Percentiles rank a stretch among this genome's conserved stretches.
Evolutionary conservation across 2,329 filamentous ascomycete species (phyloP).

Genomic region (Trichothecium roseum): DNA sequence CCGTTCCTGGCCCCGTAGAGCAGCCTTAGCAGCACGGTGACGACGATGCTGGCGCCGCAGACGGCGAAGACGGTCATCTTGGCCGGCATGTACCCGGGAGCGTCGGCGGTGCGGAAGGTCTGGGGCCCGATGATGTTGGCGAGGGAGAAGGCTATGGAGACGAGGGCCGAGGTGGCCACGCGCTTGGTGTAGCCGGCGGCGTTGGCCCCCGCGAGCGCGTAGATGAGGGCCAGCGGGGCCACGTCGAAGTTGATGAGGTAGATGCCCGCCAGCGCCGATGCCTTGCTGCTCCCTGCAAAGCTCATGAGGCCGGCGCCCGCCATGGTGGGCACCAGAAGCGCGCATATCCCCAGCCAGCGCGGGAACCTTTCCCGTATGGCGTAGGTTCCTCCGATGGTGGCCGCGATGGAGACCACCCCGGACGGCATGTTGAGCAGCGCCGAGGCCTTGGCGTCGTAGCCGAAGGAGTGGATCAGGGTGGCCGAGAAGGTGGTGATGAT

Average conservation of each 20-base stretch:
- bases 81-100: constrained; percentile 38
- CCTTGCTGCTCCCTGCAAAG: constrained; percentile 11
- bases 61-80: constrained; percentile 38
- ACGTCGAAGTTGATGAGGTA: constrained; percentile 32
- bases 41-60: constrained; percentile 19
- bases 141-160: constrained; percentile 31
- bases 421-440: constrained; percentile 33
- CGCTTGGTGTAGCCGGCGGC: constrained; percentile 36
- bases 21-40: constrained; percentile 7
- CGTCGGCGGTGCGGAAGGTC: constrained; percentile 30
- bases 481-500: constrained; percentile 20
- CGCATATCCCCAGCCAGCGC: constrained; percentile 14
- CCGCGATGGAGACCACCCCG: constrained; percentile 9
- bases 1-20: constrained; percentile 8
- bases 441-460: constrained; percentile 20
- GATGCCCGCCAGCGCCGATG: constrained; percentile 20
- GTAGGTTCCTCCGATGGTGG: constrained; percentile 12
- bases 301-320: constrained; percentile 16
- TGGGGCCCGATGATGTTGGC: constrained; percentile 38
- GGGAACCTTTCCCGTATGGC: constrained; percentile 16
- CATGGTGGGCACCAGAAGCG: constrained; percentile 13
- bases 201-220: constrained; percentile 39
- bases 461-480: constrained; percentile 25
- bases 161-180: constrained; percentile 29
- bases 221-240: constrained; percentile 39